Conservation (phyloP, 305 asterid genomes). For the Lippia alba region DNA sequence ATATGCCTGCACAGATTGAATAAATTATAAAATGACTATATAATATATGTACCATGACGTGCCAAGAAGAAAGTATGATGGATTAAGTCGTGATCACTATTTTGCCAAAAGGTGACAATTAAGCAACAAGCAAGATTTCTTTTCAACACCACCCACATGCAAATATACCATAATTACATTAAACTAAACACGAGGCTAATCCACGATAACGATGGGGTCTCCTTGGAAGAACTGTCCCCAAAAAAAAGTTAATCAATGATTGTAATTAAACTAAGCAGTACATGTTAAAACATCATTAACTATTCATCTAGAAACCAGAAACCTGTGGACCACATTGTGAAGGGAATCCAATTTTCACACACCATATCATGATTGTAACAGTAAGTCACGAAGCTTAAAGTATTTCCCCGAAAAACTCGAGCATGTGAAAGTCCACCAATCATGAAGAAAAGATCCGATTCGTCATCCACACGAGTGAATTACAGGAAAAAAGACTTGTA, state of each 20-base stretch:
- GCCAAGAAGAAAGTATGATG: background rate
- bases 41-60: background rate
- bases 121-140: too few relatives aligned
- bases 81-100: background rate
- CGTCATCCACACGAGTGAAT: background rate
- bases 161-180: background rate
- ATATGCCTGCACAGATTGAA: slow-evolving; percentile 58
- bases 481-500: background rate
- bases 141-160: background rate
- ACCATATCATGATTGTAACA: slow-evolving; percentile 1
- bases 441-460: background rate
- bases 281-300: background rate
- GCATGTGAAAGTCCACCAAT: too few relatives aligned
- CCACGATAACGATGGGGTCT: background rate
- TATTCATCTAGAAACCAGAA: background rate
- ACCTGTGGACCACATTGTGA: background rate
- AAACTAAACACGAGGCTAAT: background rate
- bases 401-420: too few relatives aligned
- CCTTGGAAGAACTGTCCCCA: background rate
- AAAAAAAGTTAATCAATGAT: background rate
- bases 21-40: background rate
- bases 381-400: background rate
- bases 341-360: slow-evolving; percentile 1
- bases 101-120: background rate
- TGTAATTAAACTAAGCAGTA: background rate